These are phyloP conservation scores for Salix purpurea DNA, from an alignment of 345 rosid genomes.

Conservation along the genomic window DNA sequence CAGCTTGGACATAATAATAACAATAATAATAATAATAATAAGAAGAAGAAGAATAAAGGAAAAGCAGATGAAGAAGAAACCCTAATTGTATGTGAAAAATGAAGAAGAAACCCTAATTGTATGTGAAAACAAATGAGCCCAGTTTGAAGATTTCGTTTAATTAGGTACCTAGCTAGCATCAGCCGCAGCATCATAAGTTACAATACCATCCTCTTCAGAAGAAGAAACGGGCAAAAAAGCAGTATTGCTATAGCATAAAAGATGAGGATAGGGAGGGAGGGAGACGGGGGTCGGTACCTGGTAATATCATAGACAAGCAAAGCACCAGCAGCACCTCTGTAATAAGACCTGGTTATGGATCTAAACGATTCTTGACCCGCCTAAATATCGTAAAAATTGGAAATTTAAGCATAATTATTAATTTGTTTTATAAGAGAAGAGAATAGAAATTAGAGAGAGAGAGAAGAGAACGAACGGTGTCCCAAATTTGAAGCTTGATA, in stretches of 20 bases:
- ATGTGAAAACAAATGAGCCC: no score
- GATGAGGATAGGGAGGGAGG: no score
- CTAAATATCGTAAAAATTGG: constrained; percentile 27
- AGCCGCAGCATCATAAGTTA: no score
- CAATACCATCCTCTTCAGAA: no score
- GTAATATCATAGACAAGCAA: constrained; percentile 97
- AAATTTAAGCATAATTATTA: not conserved
- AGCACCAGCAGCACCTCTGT: constrained; percentile 97
- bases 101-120: no score
- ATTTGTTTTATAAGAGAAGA: not conserved
- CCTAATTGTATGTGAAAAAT: no score
- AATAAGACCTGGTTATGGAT: constrained; percentile 95
- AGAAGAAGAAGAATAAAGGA: no score
- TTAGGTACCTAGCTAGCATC: no score
- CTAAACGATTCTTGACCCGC: constrained; percentile 99
- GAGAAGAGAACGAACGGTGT: constrained; percentile 50
- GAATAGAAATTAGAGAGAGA: not conserved
- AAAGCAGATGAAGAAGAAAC: no score
- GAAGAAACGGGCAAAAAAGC: no score
- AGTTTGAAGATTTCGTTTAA: not conserved
- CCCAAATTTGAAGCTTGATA: constrained; percentile 97
- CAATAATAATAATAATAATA: no score
- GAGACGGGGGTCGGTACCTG: constrained; percentile 37
- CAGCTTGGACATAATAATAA: not conserved
- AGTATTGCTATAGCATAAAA: no score